These are phyloP conservation scores for Dendrothele bispora DNA, from an alignment of 768 basidiomycete genomes.

Conservation along the genomic window DNA sequence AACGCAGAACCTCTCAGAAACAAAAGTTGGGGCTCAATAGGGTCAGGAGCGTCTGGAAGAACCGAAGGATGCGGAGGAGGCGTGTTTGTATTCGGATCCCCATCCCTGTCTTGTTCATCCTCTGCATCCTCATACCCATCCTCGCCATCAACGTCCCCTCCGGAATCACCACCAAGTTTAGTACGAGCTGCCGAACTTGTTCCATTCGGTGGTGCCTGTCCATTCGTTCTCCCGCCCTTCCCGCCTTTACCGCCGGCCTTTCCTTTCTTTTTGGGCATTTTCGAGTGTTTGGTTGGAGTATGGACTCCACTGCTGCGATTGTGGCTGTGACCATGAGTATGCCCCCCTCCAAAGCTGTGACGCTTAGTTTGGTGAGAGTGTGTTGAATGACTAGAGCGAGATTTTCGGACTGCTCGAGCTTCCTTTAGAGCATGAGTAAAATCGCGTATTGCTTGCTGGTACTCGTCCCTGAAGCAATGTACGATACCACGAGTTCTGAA, in stretches of 20 bases:
- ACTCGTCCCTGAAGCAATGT: constrained; percentile 87
- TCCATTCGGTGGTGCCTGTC: constrained; percentile 69
- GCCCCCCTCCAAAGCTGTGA: constrained; percentile 25
- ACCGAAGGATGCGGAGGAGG: constrained; percentile 68
- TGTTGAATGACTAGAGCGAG: constrained; percentile 48
- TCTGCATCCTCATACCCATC: too few relatives aligned
- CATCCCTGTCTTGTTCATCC: constrained; percentile 21
- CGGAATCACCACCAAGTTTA: too few relatives aligned
- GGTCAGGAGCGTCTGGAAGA: constrained; percentile 78
- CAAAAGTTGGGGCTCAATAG: constrained; percentile 81
- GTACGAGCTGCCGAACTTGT: constrained; percentile 49
- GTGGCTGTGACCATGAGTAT: constrained; percentile 35
- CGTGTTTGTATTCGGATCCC: constrained; percentile 13
- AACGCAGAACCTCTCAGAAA: constrained; percentile 85
- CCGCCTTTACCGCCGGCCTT: constrained; percentile 37
- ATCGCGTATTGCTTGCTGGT: constrained; percentile 68
- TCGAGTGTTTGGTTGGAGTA: constrained; percentile 15
- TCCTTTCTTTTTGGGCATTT: constrained; percentile 57
- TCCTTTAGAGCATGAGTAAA: constrained; percentile 82
- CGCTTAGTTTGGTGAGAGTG: constrained; percentile 32
- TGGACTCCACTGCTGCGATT: constrained; percentile 5
- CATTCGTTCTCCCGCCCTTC: constrained; percentile 44
- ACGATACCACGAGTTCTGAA: constrained; percentile 90
- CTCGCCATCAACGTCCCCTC: too few relatives aligned
- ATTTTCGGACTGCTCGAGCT: constrained; percentile 69